Evolutionary conservation across 441 rosid genomes (phyloP), one percentile per base, ranked within the genome.

Genomic region (Gossypium trilobum): DNA sequence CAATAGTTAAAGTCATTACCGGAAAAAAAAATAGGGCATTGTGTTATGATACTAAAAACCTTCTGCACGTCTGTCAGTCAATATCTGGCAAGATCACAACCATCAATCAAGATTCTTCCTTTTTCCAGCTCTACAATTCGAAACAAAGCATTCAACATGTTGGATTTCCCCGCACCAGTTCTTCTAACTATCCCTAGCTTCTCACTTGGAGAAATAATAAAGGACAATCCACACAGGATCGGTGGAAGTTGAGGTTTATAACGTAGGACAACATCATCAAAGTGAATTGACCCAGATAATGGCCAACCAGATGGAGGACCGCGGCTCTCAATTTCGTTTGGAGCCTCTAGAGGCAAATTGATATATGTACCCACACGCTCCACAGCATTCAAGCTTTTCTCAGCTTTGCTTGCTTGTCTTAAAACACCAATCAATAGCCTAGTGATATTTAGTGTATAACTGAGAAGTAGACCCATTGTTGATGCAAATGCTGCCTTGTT

Each of bases 121-220:
- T 78, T 87, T 81, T 96, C 95, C 1, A 90, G 50, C 80, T 96
- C 98, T 22, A 93, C 97, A 48, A 96, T 89, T 73, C 97, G 87
- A 78, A 87, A 96, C 57, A 93, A 82, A 42, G 98, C 95, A 86
- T 90, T 96, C 58, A 96, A 79, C 93, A 96, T 84, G 75, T 97
- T 93, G 68, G 97, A 91, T 80, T 96, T 96, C 63, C 98, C 98
- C 0, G 97, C 97, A 56, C 99, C 98, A 10, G 98, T 96, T 87
- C 98, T 90, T 77, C 99, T 97, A 72, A 87, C 99, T 57, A 96
- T 86, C 72, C 99, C 98, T 31, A 91, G 76, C 84, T 90, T 96
- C 81, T 91, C 97, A 74, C 87, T 78, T 0, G 97, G 93, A 69
- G 89, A 85, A 75, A 88, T 86, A 48, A 75, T 11, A 54, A 90